These are phyloP conservation scores for Plasmopara muralis DNA, from an alignment of 352 stramenopile genomes.

Conservation along the genomic window DNA sequence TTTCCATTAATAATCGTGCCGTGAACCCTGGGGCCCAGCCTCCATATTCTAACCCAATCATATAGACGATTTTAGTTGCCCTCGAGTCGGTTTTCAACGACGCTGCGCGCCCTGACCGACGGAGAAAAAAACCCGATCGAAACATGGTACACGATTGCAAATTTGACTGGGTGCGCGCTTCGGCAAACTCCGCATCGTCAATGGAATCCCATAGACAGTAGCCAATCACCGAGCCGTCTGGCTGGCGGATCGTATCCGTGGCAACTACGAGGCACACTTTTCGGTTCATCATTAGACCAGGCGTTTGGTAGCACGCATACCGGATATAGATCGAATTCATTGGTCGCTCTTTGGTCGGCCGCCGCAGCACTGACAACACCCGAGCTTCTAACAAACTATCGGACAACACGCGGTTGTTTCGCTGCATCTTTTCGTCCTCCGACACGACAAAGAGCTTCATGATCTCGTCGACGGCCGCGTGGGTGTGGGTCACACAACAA, in stretches of 20 bases:
- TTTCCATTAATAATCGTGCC: slow-evolving; percentile 34
- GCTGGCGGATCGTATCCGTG: slow-evolving; percentile 29
- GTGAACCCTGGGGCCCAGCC: slow-evolving; percentile 30
- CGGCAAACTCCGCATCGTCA: slow-evolving; percentile 26
- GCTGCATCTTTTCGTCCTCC: slow-evolving; percentile 28
- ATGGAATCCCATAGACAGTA: slow-evolving; percentile 65
- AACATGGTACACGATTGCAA: slow-evolving; percentile 33
- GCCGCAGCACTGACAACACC: slow-evolving; percentile 33
- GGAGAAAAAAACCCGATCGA: slow-evolving; percentile 44
- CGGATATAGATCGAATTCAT: slow-evolving; percentile 34
- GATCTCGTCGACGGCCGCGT: slow-evolving; percentile 32
- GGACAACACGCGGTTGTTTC: slow-evolving; percentile 40
- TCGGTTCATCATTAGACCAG: slow-evolving; percentile 32
- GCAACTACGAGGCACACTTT: slow-evolving; percentile 29
- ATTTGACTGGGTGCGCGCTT: slow-evolving; percentile 11
- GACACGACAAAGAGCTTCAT: slow-evolving; percentile 46
- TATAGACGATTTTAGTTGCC: slow-evolving; percentile 55
- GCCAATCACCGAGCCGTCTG: slow-evolving; percentile 40
- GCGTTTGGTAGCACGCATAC: slow-evolving; percentile 30
- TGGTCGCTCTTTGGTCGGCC: slow-evolving; percentile 27
- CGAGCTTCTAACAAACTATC: slow-evolving; percentile 42
- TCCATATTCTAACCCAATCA: slow-evolving; percentile 37
- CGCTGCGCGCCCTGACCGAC: slow-evolving; percentile 15
- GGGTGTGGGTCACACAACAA: slow-evolving; percentile 42
- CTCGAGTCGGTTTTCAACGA: slow-evolving; percentile 5